Evolutionary conservation across 2,329 filamentous ascomycete species (phyloP).

Genomic region (Zasmidium angulare): DNA sequence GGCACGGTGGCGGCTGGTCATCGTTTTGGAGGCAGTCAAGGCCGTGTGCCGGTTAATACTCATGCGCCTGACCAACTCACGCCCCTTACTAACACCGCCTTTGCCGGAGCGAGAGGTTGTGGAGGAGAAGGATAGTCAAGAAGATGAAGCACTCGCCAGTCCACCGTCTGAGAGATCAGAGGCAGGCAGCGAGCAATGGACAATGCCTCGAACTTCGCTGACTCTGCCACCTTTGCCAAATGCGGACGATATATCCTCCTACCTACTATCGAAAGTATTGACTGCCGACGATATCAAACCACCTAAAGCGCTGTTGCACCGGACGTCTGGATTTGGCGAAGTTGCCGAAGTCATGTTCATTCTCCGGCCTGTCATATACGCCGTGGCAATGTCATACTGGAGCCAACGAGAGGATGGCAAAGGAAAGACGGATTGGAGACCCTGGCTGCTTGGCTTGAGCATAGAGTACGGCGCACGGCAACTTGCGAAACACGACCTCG

Average conservation of each 20-base stretch:
- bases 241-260: constrained; percentile 77
- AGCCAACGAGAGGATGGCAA: constrained; percentile 57
- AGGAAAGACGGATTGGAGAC: constrained; percentile 80
- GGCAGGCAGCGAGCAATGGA: constrained; percentile 59
- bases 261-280: constrained; percentile 84
- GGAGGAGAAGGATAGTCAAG: constrained; percentile 45
- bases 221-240: constrained; percentile 80
- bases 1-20: constrained; percentile 80
- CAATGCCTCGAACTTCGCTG: constrained; percentile 91
- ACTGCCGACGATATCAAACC: constrained; percentile 97
- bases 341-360: constrained; percentile 91
- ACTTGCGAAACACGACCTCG: constrained; percentile 67
- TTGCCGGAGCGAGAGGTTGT: constrained; percentile 79
- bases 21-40: constrained; percentile 82
- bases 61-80: constrained; percentile 76
- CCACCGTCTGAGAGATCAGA: constrained; percentile 44
- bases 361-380: constrained; percentile 82
- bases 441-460: constrained; percentile 82
- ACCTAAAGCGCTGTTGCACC: constrained; percentile 80
- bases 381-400: constrained; percentile 73
- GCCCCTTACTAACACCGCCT: constrained; percentile 78
- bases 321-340: constrained; percentile 70
- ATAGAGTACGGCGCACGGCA: constrained; percentile 90
- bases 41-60: constrained; percentile 79
- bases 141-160: constrained; percentile 45